These are phyloP conservation scores for Torulaspora quercuum DNA, from an alignment of 805 yeast genomes.

Conservation along the genomic window DNA sequence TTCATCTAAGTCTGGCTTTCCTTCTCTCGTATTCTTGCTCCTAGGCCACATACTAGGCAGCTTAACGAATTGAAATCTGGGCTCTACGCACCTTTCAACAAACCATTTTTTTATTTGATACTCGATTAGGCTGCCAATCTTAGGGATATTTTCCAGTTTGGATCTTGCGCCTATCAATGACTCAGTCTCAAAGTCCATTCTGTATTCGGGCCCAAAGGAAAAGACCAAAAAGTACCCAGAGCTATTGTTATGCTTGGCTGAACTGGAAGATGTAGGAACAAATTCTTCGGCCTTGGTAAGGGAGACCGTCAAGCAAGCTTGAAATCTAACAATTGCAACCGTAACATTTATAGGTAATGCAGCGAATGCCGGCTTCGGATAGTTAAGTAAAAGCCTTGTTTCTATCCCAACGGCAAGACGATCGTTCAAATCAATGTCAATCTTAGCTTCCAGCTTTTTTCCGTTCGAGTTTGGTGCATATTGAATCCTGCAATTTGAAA, in stretches of 20 bases:
- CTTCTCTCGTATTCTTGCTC: conserved; percentile 52
- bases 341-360: conserved; percentile 79
- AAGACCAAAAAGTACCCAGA: conserved; percentile 74
- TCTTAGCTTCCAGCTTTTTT: conserved; percentile 70
- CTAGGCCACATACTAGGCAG: conserved; percentile 88
- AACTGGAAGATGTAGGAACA: conserved; percentile 22
- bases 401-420: conserved; percentile 82
- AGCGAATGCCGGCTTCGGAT: conserved; percentile 81
- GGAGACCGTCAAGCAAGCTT: conserved; percentile 83
- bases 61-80: conserved; percentile 80
- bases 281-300: conserved; percentile 42
- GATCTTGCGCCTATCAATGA: conserved; percentile 92
- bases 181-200: conserved; percentile 82
- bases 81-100: conserved; percentile 88
- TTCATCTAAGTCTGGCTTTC: conserved; percentile 21
- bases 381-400: conserved; percentile 71
- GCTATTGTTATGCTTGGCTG: conserved; percentile 20
- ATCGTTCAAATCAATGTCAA: conserved; percentile 86
- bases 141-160: conserved; percentile 88
- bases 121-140: conserved; percentile 80
- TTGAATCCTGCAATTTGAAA: conserved; percentile 84
- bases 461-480: conserved; percentile 50
- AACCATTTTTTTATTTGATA: conserved; percentile 82
- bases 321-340: conserved; percentile 85
- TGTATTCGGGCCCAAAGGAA: conserved; percentile 87